phyloP scores from a whole-genome alignment of 139 green algal genomes.

The Coelastrella sp. region DNA sequence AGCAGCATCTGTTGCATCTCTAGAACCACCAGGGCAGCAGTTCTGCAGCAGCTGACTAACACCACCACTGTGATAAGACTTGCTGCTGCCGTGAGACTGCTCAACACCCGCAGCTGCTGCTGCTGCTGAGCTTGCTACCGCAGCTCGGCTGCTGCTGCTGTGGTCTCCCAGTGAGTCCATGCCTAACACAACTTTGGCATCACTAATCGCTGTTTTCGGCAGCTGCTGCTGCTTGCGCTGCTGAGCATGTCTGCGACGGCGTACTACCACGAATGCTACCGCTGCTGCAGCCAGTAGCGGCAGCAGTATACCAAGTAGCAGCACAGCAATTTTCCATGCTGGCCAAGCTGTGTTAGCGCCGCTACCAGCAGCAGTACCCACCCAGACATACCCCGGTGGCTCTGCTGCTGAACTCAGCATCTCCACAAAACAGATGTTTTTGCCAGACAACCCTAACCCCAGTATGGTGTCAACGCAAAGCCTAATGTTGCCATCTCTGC shows the following conservation, averaged over 20 bases:
- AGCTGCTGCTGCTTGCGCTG: constrained; percentile 6
- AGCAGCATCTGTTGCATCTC: not conserved
- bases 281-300: not conserved
- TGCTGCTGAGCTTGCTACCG: not conserved
- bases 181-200: not conserved
- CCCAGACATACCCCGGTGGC: not conserved
- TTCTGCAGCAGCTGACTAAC: not conserved
- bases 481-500: no score
- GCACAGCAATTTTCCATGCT: constrained; percentile 2
- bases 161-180: no score
- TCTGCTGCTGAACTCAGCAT: not conserved
- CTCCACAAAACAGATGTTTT: not conserved
- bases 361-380: not conserved
- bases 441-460: not conserved
- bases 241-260: not conserved
- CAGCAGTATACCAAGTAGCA: not conserved
- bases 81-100: not conserved
- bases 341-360: not conserved
- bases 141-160: not conserved
- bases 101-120: not conserved
- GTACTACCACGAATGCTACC: not conserved
- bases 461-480: not conserved
- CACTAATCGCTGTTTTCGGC: no score
- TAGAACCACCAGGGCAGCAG: not conserved
- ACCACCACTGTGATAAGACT: not conserved